phyloP scores from a whole-genome alignment of 352 stramenopile species.

The Hyaloperonospora arabidopsidis region DNA sequence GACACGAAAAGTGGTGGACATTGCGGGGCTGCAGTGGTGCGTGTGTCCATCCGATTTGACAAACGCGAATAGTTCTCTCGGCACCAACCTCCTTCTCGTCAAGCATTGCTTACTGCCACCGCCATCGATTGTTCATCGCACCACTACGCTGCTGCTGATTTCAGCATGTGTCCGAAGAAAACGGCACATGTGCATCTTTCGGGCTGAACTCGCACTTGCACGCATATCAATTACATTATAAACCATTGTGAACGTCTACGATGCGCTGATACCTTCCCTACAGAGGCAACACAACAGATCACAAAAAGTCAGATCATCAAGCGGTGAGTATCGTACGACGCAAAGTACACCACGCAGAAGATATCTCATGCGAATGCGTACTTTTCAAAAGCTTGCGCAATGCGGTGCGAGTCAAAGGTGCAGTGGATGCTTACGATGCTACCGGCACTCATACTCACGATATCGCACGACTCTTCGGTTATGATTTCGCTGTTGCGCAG shows the following conservation, averaged over 20 bases:
- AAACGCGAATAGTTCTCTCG: no score
- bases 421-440: constrained; percentile 80
- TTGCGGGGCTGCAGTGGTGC: no score
- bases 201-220: constrained; percentile 26
- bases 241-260: constrained; percentile 32
- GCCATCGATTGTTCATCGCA: constrained; percentile 19
- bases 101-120: neutral
- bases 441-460: constrained; percentile 65
- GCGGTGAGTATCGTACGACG: constrained; percentile 5
- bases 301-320: constrained; percentile 14
- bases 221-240: constrained; percentile 29
- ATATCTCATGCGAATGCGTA: constrained; percentile 29
- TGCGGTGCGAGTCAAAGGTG: constrained; percentile 82
- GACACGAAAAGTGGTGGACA: no score
- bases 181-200: constrained; percentile 14
- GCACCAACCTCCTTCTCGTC: no score
- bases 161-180: constrained; percentile 7
- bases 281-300: constrained; percentile 14
- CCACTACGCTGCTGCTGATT: constrained; percentile 3
- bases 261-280: constrained; percentile 72
- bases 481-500: constrained; percentile 81
- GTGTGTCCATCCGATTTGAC: no score
- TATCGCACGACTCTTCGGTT: constrained; percentile 82
- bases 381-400: constrained; percentile 79
- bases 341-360: neutral